These are phyloP conservation scores for Plenodomus lindquistii DNA, from an alignment of 2,329 filamentous ascomycete species.

Conservation along the genomic window DNA sequence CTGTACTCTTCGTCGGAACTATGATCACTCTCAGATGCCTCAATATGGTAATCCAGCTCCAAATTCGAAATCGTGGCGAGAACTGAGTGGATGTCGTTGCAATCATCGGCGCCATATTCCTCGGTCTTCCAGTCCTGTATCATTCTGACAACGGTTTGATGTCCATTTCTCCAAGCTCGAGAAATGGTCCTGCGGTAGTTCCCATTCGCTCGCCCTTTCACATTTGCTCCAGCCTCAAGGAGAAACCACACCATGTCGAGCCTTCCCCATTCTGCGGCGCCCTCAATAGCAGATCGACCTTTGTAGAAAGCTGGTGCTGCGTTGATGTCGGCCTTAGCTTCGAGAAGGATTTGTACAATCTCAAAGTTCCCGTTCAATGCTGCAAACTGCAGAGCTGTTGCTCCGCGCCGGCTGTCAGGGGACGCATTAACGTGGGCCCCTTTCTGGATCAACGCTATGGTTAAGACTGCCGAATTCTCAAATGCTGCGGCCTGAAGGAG, in stretches of 20 bases:
- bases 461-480: too few relatives aligned
- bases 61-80: neutral
- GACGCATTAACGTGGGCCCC: too few relatives aligned
- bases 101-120: constrained; percentile 2
- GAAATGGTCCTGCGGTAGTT: constrained; percentile 8
- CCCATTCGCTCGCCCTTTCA: neutral
- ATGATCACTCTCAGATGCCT: too few relatives aligned
- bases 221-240: neutral
- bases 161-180: constrained; percentile 8
- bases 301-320: neutral
- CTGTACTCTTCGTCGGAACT: too few relatives aligned
- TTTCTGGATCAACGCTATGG: too few relatives aligned
- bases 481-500: too few relatives aligned
- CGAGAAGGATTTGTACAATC: neutral
- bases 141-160: constrained; percentile 2
- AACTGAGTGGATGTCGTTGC: neutral
- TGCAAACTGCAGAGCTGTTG: constrained; percentile 1
- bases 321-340: neutral
- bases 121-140: constrained; percentile 8
- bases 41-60: too few relatives aligned
- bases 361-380: neutral
- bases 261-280: neutral
- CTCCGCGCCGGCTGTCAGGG: too few relatives aligned
- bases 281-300: neutral
- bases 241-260: neutral